phyloP scores from a whole-genome alignment of 108 stramenopile genomes.

The Pinguiococcus pyrenoidosus region DNA sequence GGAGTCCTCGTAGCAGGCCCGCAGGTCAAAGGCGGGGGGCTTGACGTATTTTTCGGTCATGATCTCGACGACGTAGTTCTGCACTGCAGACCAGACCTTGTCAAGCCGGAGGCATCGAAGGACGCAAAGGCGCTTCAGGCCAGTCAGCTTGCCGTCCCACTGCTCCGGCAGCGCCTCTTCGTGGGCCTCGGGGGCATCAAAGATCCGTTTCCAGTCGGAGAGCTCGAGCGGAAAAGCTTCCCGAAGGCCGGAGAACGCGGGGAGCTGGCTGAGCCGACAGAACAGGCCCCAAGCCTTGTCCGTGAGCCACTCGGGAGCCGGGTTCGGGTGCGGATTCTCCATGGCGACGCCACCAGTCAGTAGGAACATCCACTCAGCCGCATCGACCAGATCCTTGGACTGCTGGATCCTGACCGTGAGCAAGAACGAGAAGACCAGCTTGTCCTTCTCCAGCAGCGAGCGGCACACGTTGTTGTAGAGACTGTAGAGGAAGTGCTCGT shows the following conservation, averaged over 20 bases:
- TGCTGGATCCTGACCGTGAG: slow-evolving; percentile 26
- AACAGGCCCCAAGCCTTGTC: slow-evolving; percentile 43
- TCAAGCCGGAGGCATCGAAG: slow-evolving; percentile 39
- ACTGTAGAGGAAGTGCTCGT: slow-evolving; percentile 35
- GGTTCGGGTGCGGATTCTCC: slow-evolving; percentile 42
- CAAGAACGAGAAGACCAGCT: slow-evolving; percentile 46
- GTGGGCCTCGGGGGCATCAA: slow-evolving; percentile 31
- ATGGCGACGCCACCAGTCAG: slow-evolving; percentile 44
- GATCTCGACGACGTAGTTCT: slow-evolving; percentile 30
- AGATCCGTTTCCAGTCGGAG: slow-evolving; percentile 32
- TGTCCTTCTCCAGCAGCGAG: slow-evolving; percentile 43
- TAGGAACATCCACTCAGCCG: slow-evolving; percentile 37
- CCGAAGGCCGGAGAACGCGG: slow-evolving; percentile 10
- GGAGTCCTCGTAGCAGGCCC: slow-evolving; percentile 41
- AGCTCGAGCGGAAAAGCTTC: slow-evolving; percentile 25
- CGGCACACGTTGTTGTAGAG: slow-evolving; percentile 40
- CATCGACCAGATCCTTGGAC: slow-evolving; percentile 23
- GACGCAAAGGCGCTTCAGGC: slow-evolving; percentile 26
- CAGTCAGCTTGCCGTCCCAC: slow-evolving; percentile 19
- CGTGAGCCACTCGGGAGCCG: slow-evolving; percentile 34
- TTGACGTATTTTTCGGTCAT: slow-evolving; percentile 43
- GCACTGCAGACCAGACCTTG: slow-evolving; percentile 34
- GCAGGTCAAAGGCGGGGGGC: slow-evolving; percentile 44
- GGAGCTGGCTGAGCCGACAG: slow-evolving; percentile 33
- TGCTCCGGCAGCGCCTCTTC: slow-evolving; percentile 26